Evolutionary conservation across 2,329 filamentous ascomycete genomes (phyloP).

Genomic region (Neurospora sp.): DNA sequence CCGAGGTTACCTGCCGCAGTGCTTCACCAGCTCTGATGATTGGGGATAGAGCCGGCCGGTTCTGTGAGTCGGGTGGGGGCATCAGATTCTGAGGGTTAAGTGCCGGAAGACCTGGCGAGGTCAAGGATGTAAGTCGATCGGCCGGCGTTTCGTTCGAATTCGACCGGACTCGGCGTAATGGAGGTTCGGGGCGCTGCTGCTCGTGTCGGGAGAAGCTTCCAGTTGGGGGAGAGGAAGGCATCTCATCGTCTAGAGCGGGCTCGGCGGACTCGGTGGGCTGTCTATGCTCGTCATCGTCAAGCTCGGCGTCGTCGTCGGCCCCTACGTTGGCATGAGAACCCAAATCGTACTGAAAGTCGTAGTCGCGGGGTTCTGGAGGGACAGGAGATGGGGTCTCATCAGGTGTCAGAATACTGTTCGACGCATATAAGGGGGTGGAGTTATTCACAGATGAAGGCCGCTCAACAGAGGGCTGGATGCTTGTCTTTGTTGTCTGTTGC

Average conservation of each 20-base stretch:
- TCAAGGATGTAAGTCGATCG: constrained; percentile 12
- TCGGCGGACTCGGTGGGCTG: constrained; percentile 3
- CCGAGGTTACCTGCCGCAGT: constrained; percentile 48
- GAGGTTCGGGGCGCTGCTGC: constrained; percentile 3
- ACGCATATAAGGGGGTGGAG: constrained; percentile 28
- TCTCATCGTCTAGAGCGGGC: constrained; percentile 15
- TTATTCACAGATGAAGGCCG: constrained; percentile 21
- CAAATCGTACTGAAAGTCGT: constrained; percentile 5
- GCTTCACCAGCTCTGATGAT: constrained; percentile 49
- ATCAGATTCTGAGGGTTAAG: constrained; percentile 14
- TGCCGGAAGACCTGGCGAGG: constrained; percentile 6
- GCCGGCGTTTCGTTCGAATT: constrained; percentile 20
- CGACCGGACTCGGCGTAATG: constrained; percentile 13
- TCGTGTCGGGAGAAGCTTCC: constrained; percentile 5
- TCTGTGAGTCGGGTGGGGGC: constrained; percentile 19
- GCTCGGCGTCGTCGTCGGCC: not conserved
- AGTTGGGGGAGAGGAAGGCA: constrained; percentile 27
- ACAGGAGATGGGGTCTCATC: constrained; percentile 39
- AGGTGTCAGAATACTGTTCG: constrained; percentile 41
- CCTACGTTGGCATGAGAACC: not conserved
- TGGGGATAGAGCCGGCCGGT: constrained; percentile 41
- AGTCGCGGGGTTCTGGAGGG: constrained; percentile 9
- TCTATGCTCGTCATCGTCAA: constrained; percentile 4
- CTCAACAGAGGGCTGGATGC: constrained; percentile 22
- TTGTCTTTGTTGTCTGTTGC: constrained; percentile 4